Conservation (phyloP, 352 stramenopile species). For the Globisporangium abappressorium region DNA sequence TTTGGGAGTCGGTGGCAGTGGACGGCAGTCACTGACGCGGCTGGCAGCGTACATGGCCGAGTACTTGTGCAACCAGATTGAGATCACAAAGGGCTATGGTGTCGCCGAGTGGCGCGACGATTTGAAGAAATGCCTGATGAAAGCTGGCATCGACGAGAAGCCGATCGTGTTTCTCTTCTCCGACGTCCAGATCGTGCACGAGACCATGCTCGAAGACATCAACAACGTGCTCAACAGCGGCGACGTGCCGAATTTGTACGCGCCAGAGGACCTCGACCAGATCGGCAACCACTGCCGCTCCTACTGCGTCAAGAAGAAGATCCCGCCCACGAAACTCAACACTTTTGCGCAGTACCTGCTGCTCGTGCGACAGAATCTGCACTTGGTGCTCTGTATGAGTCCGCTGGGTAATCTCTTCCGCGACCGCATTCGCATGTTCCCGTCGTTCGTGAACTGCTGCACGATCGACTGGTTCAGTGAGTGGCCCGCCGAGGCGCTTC, state of each 20-base stretch:
- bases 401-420: conserved; percentile 89
- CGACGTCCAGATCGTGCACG: conserved; percentile 93
- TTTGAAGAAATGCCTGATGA: conserved; percentile 91
- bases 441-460: conserved; percentile 86
- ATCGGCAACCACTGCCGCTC: conserved; percentile 90
- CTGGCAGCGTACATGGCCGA: conserved; percentile 92
- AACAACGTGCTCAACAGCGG: conserved; percentile 95
- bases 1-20: conserved; percentile 92
- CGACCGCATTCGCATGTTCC: conserved; percentile 91
- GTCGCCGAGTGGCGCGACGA: conserved; percentile 93
- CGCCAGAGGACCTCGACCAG: conserved; percentile 88
- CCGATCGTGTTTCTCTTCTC: conserved; percentile 93
- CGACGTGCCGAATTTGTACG: conserved; percentile 94
- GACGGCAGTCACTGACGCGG: conserved; percentile 88
- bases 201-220: conserved; percentile 95
- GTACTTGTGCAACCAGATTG: conserved; percentile 91
- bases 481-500: conserved; percentile 79
- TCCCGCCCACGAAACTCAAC: conserved; percentile 92
- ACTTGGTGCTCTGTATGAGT: conserved; percentile 92
- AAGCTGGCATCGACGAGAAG: conserved; percentile 92
- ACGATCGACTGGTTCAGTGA: conserved; percentile 90
- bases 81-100: conserved; percentile 94
- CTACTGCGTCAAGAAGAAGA: conserved; percentile 89
- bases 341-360: conserved; percentile 93
- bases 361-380: conserved; percentile 91